Base-by-base conservation (phyloP, 2,329 filamentous ascomycete species). In the Arthrobotrys pseudoclavata region DNA sequence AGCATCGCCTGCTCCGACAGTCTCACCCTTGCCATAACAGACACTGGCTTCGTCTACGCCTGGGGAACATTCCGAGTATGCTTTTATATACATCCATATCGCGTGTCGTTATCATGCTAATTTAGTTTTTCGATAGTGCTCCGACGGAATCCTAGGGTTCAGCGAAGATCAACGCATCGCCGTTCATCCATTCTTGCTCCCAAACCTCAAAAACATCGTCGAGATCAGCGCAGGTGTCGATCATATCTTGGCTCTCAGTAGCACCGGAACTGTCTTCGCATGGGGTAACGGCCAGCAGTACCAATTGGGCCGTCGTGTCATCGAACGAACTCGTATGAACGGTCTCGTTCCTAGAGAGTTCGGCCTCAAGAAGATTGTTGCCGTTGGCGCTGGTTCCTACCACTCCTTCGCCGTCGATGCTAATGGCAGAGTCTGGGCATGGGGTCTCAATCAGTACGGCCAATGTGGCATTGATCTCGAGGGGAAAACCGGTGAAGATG, bases 371-470 rank as follows among this genome's bases (percentile, higher is more conserved):
- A 85, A 85, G 79, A 89, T 92, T 63, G 86, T 86, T 62, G 88
- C 85, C 84, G 87, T 92, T 72, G 87, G 88, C 29, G 90, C 90
- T 67, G 93, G 93, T 52, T 89, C 91, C 13, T 95, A 94, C 84
- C 92, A 97, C 85, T 92, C 90, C 80, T 95, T 97, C 81, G 91
- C 91, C 61, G 87, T 93, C 60, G 87, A 88, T 81, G 88, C 89
- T 78, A 87, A 90, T 29, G 90, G 90, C 45, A 87, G 88, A 31
- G 91, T 95, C 34, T 96, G 90, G 84, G 88, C 90, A 0, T 97
- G 93, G 93, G 93, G 94, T 24, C 86, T 95, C 31, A 97, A 97
- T 87, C 94, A 92, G 84, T 96, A 92, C 83, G 92, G 91, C 79
- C 91, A 97, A 85, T 92, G 92, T 15, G 93, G 91, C 40, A 87